Conservation (phyloP, 192 early-diverging fungal genomes). For the Coemansia sp. region DNA sequence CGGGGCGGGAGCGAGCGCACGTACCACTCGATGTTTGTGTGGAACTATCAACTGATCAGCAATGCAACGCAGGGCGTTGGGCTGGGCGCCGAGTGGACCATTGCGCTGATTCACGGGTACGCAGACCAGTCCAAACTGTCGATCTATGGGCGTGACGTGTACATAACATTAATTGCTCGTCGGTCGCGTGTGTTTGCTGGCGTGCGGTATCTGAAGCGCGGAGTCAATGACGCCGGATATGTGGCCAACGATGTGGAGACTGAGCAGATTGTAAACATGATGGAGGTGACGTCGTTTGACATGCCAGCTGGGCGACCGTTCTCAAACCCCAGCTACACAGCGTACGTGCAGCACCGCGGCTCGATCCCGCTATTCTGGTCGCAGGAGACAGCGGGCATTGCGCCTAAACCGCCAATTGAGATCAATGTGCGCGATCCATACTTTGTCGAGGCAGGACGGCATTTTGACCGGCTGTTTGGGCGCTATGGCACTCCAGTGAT, state of each 20-base stretch:
- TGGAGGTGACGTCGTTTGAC: constrained; percentile 86
- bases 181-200: constrained; percentile 94
- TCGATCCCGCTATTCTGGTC: constrained; percentile 96
- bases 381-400: constrained; percentile 89
- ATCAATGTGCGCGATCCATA: constrained; percentile 90
- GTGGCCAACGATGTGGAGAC: constrained; percentile 99
- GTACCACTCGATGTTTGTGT: constrained; percentile 91
- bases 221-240: constrained; percentile 91
- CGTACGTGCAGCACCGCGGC: constrained; percentile 96
- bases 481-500: constrained; percentile 92
- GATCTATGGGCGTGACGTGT: constrained; percentile 88
- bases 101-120: constrained; percentile 84
- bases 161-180: constrained; percentile 90
- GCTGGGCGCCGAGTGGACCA: constrained; percentile 42
- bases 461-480: constrained; percentile 89
- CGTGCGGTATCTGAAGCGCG: constrained; percentile 92
- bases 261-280: constrained; percentile 94
- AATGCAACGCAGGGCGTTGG: constrained; percentile 40
- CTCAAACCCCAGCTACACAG: constrained; percentile 76
- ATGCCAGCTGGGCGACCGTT: constrained; percentile 54
- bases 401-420: constrained; percentile 92
- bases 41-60: constrained; percentile 78
- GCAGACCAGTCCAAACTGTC: constrained; percentile 96
- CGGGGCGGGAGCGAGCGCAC: neutral
- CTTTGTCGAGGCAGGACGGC: constrained; percentile 85